phyloP scores from a whole-genome alignment of 2,329 filamentous ascomycete species.

The Lecanicillium sp. region DNA sequence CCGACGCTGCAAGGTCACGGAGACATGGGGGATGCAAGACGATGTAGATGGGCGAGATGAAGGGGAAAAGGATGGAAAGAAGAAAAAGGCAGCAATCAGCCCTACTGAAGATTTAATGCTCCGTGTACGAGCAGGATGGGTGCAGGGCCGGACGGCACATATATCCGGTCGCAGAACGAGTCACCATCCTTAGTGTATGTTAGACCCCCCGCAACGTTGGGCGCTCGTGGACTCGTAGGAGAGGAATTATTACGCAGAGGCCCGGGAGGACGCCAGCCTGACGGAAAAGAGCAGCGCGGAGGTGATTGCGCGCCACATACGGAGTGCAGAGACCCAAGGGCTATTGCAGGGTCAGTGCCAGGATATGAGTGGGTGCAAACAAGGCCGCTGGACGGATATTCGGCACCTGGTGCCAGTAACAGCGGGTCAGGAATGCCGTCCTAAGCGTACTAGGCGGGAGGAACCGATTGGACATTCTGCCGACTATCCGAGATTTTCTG shows the following conservation, averaged over 20 bases:
- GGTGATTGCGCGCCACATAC: too few relatives aligned
- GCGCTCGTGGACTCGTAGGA: conserved; percentile 3
- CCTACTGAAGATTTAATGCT: too few relatives aligned
- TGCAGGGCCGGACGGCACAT: too few relatives aligned
- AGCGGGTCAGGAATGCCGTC: conserved; percentile 7
- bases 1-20: too few relatives aligned
- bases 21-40: too few relatives aligned
- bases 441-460: conserved; percentile 7
- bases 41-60: neutral
- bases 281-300: conserved; percentile 1
- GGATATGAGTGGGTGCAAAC: conserved; percentile 6
- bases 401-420: conserved; percentile 7
- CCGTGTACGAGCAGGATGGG: too few relatives aligned
- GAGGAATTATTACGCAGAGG: too few relatives aligned
- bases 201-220: conserved; percentile 6
- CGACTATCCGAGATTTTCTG: conserved; percentile 9
- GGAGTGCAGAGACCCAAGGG: too few relatives aligned
- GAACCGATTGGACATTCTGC: conserved; percentile 9
- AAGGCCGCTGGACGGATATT: conserved; percentile 7
- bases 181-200: conserved; percentile 5
- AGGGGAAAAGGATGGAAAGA: neutral
- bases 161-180: neutral
- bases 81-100: neutral
- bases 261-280: too few relatives aligned
- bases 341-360: neutral